Evolutionary conservation across 1,284 basidiomycete genomes (phyloP).

Genomic region (Microbotryum saponariae): DNA sequence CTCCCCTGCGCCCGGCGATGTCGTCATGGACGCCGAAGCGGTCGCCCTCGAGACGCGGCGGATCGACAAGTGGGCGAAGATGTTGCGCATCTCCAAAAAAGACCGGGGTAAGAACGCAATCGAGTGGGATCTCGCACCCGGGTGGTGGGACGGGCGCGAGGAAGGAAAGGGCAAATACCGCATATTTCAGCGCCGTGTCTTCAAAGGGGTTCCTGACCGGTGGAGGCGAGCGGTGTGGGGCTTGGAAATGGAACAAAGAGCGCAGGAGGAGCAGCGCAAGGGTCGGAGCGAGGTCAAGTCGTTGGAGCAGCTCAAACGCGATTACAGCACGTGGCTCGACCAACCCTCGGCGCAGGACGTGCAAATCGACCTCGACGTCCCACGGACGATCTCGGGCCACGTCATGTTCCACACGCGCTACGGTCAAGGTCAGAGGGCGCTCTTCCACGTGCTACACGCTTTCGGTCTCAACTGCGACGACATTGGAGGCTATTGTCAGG

Average conservation of each 20-base stretch:
- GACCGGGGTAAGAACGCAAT: slow-evolving; percentile 70
- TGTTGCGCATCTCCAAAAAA: slow-evolving; percentile 50
- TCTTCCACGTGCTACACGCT: slow-evolving; percentile 89
- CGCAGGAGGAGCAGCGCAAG: slow-evolving; percentile 14
- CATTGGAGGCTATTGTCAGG: slow-evolving; percentile 79
- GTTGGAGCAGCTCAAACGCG: slow-evolving; percentile 33
- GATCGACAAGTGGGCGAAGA: slow-evolving; percentile 78
- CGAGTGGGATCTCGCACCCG: slow-evolving; percentile 59
- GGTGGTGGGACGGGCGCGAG: slow-evolving; percentile 53
- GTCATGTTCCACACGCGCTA: slow-evolving; percentile 92
- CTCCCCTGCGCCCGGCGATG: slow-evolving; percentile 14
- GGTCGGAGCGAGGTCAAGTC: slow-evolving; percentile 5
- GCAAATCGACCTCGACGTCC: slow-evolving; percentile 97
- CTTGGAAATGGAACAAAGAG: slow-evolving; percentile 23
- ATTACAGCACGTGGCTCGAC: slow-evolving; percentile 58
- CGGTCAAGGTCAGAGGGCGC: slow-evolving; percentile 81
- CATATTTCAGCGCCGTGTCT: slow-evolving; percentile 57
- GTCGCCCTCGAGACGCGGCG: slow-evolving; percentile 56
- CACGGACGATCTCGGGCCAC: slow-evolving; percentile 90
- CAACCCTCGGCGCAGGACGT: slow-evolving; percentile 81
- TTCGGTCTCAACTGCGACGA: slow-evolving; percentile 53
- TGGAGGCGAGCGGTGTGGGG: slow-evolving; percentile 91
- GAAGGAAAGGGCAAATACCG: slow-evolving; percentile 34
- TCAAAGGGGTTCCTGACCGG: slow-evolving; percentile 93
- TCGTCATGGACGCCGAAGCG: slow-evolving; percentile 21